Conservation (phyloP, 2,329 filamentous ascomycete genomes). For the Cryphonectria parasitica region DNA sequence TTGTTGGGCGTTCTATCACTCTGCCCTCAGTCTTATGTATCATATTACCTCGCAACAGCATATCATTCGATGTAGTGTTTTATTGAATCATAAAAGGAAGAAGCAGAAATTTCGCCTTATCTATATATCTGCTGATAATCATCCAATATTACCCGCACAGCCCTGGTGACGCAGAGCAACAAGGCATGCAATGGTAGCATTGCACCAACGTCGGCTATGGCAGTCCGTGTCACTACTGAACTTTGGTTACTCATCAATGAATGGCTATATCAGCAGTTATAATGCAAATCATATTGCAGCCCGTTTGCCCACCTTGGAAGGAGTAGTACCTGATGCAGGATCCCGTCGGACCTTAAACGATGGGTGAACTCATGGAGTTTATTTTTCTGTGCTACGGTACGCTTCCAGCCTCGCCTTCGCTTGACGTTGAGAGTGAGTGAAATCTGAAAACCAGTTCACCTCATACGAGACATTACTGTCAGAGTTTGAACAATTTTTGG, state of each 20-base stretch:
- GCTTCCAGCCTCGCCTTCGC: neutral
- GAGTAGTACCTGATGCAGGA: neutral
- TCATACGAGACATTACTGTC: neutral
- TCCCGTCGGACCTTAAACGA: neutral
- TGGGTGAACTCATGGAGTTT: neutral
- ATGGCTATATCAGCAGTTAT: neutral
- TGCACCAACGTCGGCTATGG: neutral
- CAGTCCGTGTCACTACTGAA: neutral
- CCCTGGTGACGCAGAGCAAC: neutral
- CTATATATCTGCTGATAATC: neutral
- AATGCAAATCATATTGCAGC: neutral
- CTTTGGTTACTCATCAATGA: neutral
- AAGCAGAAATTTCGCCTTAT: neutral
- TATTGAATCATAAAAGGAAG: no score
- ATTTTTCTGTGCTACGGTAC: neutral
- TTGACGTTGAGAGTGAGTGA: neutral
- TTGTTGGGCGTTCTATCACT: neutral
- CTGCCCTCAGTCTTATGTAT: no score
- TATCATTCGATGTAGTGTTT: no score
- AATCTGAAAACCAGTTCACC: neutral
- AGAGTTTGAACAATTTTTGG: neutral
- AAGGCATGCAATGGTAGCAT: neutral
- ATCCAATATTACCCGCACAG: neutral
- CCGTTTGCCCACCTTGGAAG: neutral
- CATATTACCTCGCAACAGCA: no score